Evolutionary conservation across 208 protist genomes (phyloP).

Genomic region (Trypanosoma scelopori): DNA sequence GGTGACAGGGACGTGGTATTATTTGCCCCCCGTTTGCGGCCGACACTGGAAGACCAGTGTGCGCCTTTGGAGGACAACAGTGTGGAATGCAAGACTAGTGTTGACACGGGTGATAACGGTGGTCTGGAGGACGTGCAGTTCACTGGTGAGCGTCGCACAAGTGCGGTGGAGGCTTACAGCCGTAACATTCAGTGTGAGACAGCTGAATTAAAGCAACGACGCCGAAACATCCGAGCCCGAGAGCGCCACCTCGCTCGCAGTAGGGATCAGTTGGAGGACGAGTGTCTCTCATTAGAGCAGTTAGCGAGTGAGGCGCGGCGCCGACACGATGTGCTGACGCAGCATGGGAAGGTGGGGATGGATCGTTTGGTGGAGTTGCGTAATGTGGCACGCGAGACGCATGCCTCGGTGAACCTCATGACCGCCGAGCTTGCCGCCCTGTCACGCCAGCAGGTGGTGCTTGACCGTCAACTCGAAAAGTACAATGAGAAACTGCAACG

Average conservation of each 20-base stretch:
- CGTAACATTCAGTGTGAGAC: slow-evolving; percentile 41
- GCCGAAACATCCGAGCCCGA: slow-evolving; percentile 35
- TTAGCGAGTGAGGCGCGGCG: slow-evolving; percentile 34
- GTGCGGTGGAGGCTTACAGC: slow-evolving; percentile 48
- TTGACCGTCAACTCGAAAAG: slow-evolving; percentile 53
- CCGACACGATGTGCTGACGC: slow-evolving; percentile 45
- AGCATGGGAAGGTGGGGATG: slow-evolving; percentile 14
- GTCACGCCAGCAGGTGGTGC: slow-evolving; percentile 37
- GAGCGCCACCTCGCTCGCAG: slow-evolving; percentile 40
- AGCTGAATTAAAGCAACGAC: slow-evolving; percentile 33
- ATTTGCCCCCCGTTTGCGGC: slow-evolving; percentile 42
- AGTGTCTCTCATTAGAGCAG: slow-evolving; percentile 47
- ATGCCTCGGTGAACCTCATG: slow-evolving; percentile 31
- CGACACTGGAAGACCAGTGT: slow-evolving; percentile 16
- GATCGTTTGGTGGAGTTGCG: slow-evolving; percentile 52
- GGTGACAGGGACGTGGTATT: slow-evolving; percentile 34
- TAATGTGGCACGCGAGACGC: slow-evolving; percentile 42
- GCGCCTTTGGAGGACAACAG: not conserved
- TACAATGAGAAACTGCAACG: slow-evolving; percentile 50
- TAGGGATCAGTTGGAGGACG: slow-evolving; percentile 55
- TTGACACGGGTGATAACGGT: slow-evolving; percentile 5
- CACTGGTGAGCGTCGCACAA: slow-evolving; percentile 40
- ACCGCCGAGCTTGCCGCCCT: slow-evolving; percentile 53
- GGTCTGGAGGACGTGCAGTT: slow-evolving; percentile 31
- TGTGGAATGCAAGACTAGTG: slow-evolving; percentile 13